Conservation (phyloP, 2,329 filamentous ascomycete genomes). For the Colletotrichum limetticola region DNA sequence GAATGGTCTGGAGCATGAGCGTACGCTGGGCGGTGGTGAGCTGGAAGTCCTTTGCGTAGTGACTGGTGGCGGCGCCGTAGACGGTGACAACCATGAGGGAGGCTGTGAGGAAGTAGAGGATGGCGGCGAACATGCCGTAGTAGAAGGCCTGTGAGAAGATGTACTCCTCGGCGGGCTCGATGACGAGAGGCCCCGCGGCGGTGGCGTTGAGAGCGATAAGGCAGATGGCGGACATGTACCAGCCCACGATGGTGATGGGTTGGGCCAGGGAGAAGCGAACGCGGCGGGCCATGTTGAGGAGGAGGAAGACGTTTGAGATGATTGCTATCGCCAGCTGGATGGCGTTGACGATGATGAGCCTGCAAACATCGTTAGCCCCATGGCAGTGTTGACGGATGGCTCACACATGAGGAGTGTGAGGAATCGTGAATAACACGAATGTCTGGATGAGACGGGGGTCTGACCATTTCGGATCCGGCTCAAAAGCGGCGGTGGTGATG, state of each 20-base stretch:
- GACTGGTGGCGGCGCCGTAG: constrained; percentile 74
- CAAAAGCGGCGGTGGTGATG: constrained; percentile 60
- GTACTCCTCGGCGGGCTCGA: constrained; percentile 59
- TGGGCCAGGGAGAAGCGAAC: constrained; percentile 85
- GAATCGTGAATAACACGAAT: neutral
- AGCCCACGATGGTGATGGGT: constrained; percentile 84
- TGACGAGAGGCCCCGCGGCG: constrained; percentile 66
- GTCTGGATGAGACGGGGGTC: constrained; percentile 36
- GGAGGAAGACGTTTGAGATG: constrained; percentile 81
- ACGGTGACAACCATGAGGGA: constrained; percentile 83
- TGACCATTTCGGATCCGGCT: constrained; percentile 77
- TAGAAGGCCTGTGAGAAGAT: constrained; percentile 85
- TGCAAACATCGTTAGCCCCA: constrained; percentile 39
- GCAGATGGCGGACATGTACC: constrained; percentile 74
- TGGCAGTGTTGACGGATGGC: neutral
- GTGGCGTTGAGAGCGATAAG: constrained; percentile 75
- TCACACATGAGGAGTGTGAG: neutral
- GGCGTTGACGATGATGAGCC: constrained; percentile 80
- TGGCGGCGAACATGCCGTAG: constrained; percentile 84
- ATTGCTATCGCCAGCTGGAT: constrained; percentile 81
- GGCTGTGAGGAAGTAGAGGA: constrained; percentile 82
- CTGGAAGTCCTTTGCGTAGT: constrained; percentile 82
- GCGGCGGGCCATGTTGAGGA: constrained; percentile 86
- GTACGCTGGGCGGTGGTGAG: constrained; percentile 86
- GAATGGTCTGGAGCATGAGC: constrained; percentile 89